A percentile compares a stretch with the other conserved stretches of the same genome.
These are phyloP conservation scores for Phytopythium vexans DNA, from an alignment of 352 stramenopile species.

Conservation along the genomic window DNA sequence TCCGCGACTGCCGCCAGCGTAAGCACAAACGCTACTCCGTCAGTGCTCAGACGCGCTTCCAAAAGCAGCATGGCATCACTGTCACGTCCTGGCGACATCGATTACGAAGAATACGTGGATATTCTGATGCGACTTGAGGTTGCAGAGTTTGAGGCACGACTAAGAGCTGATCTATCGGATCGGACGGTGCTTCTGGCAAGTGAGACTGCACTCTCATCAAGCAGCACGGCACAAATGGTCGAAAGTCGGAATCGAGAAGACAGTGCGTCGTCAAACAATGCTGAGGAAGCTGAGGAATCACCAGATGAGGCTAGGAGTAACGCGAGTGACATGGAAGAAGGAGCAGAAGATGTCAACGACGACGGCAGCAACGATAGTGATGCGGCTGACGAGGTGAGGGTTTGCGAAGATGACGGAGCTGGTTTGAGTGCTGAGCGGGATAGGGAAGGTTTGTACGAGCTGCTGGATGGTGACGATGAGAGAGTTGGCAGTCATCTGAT, in stretches of 20 bases:
- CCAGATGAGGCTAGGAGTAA: constrained; percentile 4
- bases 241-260: no score
- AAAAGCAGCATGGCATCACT: background rate
- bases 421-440: background rate
- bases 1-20: no score
- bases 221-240: no score
- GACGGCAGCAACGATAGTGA: constrained; percentile 51
- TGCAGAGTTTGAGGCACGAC: background rate
- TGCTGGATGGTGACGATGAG: background rate
- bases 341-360: constrained; percentile 17
- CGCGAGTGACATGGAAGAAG: constrained; percentile 11
- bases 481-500: background rate
- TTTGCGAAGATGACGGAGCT: constrained; percentile 5
- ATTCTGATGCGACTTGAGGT: constrained; percentile 10
- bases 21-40: no score
- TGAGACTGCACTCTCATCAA: no score
- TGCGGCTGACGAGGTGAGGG: constrained; percentile 17
- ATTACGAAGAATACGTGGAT: constrained; percentile 35
- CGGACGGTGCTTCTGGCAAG: no score
- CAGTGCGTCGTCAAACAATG: no score
- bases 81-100: constrained; percentile 19
- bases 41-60: no score
- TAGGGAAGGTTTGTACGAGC: background rate
- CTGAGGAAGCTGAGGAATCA: constrained; percentile 1
- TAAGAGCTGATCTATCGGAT: background rate